Percentiles rank a stretch among this genome's conserved stretches.
Evolutionary conservation across 176 grass and related monocot genomes (phyloP).

Genomic region (Chloris gayana): DNA sequence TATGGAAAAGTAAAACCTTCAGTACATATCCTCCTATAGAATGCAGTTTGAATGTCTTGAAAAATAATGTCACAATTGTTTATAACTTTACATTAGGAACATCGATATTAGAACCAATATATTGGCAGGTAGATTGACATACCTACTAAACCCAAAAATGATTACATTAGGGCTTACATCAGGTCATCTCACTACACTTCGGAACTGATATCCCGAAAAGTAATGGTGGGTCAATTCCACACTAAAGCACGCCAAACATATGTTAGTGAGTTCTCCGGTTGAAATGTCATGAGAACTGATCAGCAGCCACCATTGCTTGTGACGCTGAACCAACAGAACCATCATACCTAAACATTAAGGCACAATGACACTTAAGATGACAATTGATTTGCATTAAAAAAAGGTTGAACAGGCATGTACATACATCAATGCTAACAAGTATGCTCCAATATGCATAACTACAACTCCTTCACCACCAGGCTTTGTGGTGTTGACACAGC

Average conservation of each 20-base stretch:
- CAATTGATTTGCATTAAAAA: background rate
- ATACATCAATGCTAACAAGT: slow-evolving; percentile 76
- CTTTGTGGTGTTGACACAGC: slow-evolving; percentile 65
- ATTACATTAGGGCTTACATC: background rate
- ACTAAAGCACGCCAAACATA: slow-evolving; percentile 3
- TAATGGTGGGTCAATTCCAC: background rate
- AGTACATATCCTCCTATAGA: background rate
- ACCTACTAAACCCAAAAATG: background rate
- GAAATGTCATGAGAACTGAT: slow-evolving; percentile 78
- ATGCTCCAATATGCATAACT: slow-evolving; percentile 76
- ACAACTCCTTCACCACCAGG: slow-evolving; percentile 78
- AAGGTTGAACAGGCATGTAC: slow-evolving; percentile 40
- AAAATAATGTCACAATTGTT: background rate
- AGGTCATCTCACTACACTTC: background rate
- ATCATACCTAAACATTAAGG: slow-evolving; percentile 68
- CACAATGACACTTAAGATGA: background rate
- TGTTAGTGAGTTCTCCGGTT: slow-evolving; percentile 63
- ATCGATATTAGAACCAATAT: slow-evolving; percentile 9
- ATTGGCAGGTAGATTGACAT: slow-evolving; percentile 4
- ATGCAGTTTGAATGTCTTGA: background rate
- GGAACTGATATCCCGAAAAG: slow-evolving; percentile 5
- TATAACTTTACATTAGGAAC: background rate
- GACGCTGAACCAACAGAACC: slow-evolving; percentile 78
- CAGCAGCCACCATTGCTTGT: slow-evolving; percentile 73
- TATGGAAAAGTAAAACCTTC: background rate